A percentile compares a stretch with the other conserved stretches of the same genome.
phyloP scores from a whole-genome alignment of 2,329 filamentous ascomycete genomes.

The Cytospora piceae region DNA sequence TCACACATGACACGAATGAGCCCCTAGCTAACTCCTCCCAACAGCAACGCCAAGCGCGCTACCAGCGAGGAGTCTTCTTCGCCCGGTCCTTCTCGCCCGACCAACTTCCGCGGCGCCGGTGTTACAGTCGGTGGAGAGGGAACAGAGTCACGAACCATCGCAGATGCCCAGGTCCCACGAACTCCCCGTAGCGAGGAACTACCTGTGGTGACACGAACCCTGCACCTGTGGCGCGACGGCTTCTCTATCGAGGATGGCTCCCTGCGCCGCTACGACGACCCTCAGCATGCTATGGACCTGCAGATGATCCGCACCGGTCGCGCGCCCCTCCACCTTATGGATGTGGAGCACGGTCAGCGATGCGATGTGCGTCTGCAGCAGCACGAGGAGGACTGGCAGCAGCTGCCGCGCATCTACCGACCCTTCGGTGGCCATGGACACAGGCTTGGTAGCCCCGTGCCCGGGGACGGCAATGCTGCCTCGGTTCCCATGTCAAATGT shows the following conservation, averaged over 20 bases:
- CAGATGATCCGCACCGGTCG: conserved; percentile 77
- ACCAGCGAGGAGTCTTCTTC: conserved; percentile 40
- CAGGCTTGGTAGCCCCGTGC: conserved; percentile 76
- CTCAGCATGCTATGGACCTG: conserved; percentile 71
- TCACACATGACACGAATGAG: background rate
- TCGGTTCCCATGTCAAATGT: conserved; percentile 40
- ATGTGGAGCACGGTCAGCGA: conserved; percentile 73
- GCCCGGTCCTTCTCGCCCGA: conserved; percentile 52
- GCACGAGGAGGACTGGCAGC: conserved; percentile 73
- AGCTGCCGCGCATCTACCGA: conserved; percentile 74
- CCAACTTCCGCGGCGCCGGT: conserved; percentile 68
- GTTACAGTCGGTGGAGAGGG: conserved; percentile 81
- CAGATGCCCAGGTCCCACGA: conserved; percentile 52
- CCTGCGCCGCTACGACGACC: conserved; percentile 78
- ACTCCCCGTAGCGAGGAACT: conserved; percentile 35
- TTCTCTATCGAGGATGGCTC: conserved; percentile 85
- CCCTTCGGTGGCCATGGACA: conserved; percentile 75
- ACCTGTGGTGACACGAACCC: conserved; percentile 52
- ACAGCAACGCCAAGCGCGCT: conserved; percentile 61
- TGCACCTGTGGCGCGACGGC: conserved; percentile 83
- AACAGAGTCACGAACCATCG: conserved; percentile 68
- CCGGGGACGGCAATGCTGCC: conserved; percentile 52
- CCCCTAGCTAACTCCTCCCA: background rate
- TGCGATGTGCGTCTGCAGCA: conserved; percentile 80
- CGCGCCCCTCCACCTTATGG: conserved; percentile 77